Conservation (phyloP, 352 stramenopile genomes). For the Elongisporangium undulatum region DNA sequence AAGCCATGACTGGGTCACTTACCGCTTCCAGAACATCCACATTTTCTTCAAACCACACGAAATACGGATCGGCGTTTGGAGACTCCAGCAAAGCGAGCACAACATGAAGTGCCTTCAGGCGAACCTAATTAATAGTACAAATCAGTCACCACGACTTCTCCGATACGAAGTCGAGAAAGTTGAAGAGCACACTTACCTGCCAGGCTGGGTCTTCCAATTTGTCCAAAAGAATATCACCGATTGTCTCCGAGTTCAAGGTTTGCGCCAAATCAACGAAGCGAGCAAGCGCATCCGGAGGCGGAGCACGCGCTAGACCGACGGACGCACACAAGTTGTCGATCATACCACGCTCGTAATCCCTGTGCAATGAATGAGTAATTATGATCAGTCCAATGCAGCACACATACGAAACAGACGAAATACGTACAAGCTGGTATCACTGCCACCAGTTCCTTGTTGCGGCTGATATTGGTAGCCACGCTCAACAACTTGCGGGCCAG, state of each 20-base stretch:
- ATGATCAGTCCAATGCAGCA: background rate
- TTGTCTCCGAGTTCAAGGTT: constrained; percentile 78
- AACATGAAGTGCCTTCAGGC: constrained; percentile 81
- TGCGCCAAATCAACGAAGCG: constrained; percentile 85
- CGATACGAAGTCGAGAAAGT: background rate
- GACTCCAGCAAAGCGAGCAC: constrained; percentile 75
- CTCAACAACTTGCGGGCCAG: constrained; percentile 57
- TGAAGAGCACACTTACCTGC: constrained; percentile 32
- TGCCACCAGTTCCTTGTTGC: constrained; percentile 51
- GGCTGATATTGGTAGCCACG: constrained; percentile 69
- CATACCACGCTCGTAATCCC: constrained; percentile 81
- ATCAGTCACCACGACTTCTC: background rate
- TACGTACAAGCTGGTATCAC: constrained; percentile 68
- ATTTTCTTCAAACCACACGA: constrained; percentile 82
- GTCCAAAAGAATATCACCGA: constrained; percentile 82
- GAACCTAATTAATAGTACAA: constrained; percentile 17
- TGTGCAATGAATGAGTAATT: constrained; percentile 5
- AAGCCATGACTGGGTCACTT: background rate
- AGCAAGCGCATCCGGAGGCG: constrained; percentile 71
- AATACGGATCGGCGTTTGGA: constrained; percentile 52
- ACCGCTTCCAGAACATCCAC: constrained; percentile 77
- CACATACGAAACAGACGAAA: background rate
- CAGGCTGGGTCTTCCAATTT: constrained; percentile 83
- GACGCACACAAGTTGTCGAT: constrained; percentile 83
- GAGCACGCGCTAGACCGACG: constrained; percentile 66